Evolutionary conservation across 768 basidiomycete genomes (phyloP).

Genomic region (Inosperma sp.): DNA sequence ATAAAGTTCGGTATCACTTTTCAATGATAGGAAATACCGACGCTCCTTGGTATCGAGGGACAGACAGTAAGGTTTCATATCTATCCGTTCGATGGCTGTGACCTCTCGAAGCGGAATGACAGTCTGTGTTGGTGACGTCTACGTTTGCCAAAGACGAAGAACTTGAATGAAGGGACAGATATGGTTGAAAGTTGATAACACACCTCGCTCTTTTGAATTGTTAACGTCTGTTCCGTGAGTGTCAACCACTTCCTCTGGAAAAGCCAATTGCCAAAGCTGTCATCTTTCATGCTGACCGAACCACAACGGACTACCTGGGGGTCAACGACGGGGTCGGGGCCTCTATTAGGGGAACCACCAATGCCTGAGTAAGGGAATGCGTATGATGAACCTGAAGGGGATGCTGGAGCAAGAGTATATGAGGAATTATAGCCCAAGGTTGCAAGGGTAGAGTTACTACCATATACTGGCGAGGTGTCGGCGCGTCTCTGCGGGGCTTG

Average conservation of each 20-base stretch:
- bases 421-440: constrained; percentile 56
- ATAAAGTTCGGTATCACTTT: constrained; percentile 96
- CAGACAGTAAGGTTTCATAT: constrained; percentile 92
- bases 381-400: constrained; percentile 58
- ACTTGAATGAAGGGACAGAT: neutral
- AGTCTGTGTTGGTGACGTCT: constrained; percentile 56
- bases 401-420: constrained; percentile 47
- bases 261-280: constrained; percentile 85
- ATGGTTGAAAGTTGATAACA: no score
- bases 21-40: constrained; percentile 74
- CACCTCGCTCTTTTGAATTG: constrained; percentile 91
- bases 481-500: constrained; percentile 55
- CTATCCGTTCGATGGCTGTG: constrained; percentile 83
- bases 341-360: constrained; percentile 70
- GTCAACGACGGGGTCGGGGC: constrained; percentile 30
- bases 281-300: constrained; percentile 87
- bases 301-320: constrained; percentile 61
- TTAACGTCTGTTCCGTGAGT: constrained; percentile 71
- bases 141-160: neutral
- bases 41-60: constrained; percentile 82
- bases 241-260: constrained; percentile 91
- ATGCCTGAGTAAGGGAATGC: constrained; percentile 71
- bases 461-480: constrained; percentile 36
- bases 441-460: constrained; percentile 40
- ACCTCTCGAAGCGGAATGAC: constrained; percentile 72